Conservation (phyloP, 2,329 filamentous ascomycete species). For the Aspergillus fijiensis region DNA sequence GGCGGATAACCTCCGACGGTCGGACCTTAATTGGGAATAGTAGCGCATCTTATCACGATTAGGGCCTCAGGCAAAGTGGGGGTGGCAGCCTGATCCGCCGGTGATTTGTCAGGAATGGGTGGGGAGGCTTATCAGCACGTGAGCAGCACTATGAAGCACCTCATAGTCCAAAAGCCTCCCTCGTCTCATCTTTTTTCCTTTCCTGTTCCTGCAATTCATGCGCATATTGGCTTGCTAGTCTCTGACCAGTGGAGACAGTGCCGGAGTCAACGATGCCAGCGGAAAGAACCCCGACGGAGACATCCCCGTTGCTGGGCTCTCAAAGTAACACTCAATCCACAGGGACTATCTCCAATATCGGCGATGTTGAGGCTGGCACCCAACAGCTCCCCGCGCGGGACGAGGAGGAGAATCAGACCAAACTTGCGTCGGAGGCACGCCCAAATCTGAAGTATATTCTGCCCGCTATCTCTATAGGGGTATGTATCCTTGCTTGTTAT, state of each 20-base stretch:
- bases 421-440: conserved; percentile 47
- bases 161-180: background rate
- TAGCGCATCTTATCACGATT: background rate
- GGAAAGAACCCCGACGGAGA: conserved; percentile 37
- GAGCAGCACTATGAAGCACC: background rate
- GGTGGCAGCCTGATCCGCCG: background rate
- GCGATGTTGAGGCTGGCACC: conserved; percentile 23
- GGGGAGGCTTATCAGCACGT: conserved; percentile 23
- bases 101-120: conserved; percentile 5
- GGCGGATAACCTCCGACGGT: background rate
- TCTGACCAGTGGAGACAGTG: conserved; percentile 7
- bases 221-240: background rate
- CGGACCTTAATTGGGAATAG: background rate
- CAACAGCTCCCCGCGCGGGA: conserved; percentile 4
- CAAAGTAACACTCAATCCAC: conserved; percentile 27
- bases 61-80: background rate
- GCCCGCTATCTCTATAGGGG: conserved; percentile 62
- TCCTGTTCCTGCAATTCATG: background rate
- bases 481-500: conserved; percentile 35
- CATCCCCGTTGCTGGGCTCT: conserved; percentile 47
- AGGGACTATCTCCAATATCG: conserved; percentile 22
- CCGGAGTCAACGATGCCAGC: conserved; percentile 22
- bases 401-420: conserved; percentile 22
- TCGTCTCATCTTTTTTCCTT: background rate
- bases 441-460: conserved; percentile 58